phyloP scores from a whole-genome alignment of 2,329 filamentous ascomycete species.

The Botrytis porri region DNA sequence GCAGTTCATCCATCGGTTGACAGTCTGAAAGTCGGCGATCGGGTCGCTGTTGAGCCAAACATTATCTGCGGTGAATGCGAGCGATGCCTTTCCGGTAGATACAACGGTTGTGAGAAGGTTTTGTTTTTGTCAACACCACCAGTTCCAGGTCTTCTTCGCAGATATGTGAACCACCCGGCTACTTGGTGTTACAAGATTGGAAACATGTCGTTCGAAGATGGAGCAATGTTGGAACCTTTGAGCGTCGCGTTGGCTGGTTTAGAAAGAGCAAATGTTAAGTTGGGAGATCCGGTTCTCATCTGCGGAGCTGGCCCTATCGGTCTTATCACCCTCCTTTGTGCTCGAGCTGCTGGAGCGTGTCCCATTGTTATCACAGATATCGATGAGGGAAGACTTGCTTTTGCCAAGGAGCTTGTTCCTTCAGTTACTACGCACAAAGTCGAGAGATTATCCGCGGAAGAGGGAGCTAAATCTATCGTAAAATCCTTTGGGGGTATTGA shows the following conservation, averaged over 20 bases:
- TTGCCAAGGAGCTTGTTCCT: slow-evolving; percentile 81
- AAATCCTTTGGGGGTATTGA: slow-evolving; percentile 72
- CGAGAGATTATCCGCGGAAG: slow-evolving; percentile 62
- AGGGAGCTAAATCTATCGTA: slow-evolving; percentile 67
- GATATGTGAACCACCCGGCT: slow-evolving; percentile 93
- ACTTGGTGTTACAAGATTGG: slow-evolving; percentile 96
- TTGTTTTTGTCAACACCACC: slow-evolving; percentile 89
- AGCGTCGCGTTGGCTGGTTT: slow-evolving; percentile 86
- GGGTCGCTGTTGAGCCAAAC: slow-evolving; percentile 91
- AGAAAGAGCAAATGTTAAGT: slow-evolving; percentile 73
- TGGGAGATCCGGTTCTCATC: slow-evolving; percentile 85
- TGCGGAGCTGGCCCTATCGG: slow-evolving; percentile 95
- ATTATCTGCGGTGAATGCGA: slow-evolving; percentile 89
- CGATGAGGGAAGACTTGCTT: slow-evolving; percentile 77
- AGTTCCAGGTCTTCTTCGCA: slow-evolving; percentile 77
- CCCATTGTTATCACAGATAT: slow-evolving; percentile 95
- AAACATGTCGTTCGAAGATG: slow-evolving; percentile 87
- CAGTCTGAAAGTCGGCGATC: slow-evolving; percentile 76
- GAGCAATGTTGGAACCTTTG: slow-evolving; percentile 85
- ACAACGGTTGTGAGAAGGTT: slow-evolving; percentile 89
- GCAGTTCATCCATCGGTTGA: slow-evolving; percentile 79
- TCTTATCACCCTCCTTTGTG: slow-evolving; percentile 81
- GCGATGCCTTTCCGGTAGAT: slow-evolving; percentile 85
- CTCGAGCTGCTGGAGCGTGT: slow-evolving; percentile 80
- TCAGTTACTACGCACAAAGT: slow-evolving; percentile 79